phyloP scores from a whole-genome alignment of 2,329 filamentous ascomycete genomes.

The Immersiporthe knoxdaviesiana region DNA sequence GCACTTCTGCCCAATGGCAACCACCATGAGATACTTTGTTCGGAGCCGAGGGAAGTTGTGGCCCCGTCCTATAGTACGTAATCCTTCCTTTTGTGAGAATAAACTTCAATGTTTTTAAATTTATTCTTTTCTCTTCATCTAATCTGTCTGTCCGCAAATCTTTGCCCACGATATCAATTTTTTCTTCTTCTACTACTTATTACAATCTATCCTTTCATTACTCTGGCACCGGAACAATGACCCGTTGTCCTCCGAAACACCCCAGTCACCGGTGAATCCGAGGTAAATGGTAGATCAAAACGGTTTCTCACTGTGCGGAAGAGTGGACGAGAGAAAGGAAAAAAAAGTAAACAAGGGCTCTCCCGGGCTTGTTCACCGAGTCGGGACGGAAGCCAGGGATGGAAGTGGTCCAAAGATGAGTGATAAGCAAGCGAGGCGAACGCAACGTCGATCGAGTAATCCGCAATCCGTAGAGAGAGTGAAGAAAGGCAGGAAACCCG shows the following conservation, averaged over 20 bases:
- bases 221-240: background rate
- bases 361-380: constrained; percentile 12
- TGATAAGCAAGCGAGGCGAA: constrained; percentile 12
- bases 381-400: background rate
- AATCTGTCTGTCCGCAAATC: background rate
- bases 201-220: background rate
- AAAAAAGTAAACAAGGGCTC: constrained; percentile 1
- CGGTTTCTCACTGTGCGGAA: constrained; percentile 4
- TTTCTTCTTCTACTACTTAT: background rate
- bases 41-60: background rate
- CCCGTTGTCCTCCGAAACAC: constrained; percentile 7
- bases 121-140: background rate
- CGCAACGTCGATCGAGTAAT: constrained; percentile 5
- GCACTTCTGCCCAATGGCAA: constrained; percentile 8
- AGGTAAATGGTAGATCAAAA: background rate
- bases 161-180: background rate
- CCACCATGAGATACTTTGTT: background rate
- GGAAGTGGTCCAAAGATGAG: background rate
- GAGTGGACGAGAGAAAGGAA: background rate
- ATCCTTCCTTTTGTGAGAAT: background rate
- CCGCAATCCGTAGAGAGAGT: too few species aligned
- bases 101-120: background rate
- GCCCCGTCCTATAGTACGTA: background rate
- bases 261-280: constrained; percentile 4
- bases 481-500: background rate